Evolutionary conservation across 1,139 yeast genomes (phyloP).

Genomic region (Saccharomyces hybrid): DNA sequence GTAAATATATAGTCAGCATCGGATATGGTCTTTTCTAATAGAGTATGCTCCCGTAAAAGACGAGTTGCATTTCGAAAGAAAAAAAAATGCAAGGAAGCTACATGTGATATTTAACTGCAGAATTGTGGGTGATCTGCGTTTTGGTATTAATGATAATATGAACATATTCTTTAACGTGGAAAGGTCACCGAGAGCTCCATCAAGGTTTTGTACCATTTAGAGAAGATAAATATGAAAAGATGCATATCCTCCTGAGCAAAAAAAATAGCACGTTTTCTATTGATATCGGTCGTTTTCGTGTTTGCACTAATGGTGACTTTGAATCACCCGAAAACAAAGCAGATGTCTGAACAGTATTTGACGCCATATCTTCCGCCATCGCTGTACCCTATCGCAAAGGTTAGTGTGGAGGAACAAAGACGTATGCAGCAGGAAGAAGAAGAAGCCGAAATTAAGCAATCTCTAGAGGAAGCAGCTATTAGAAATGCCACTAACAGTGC

Average conservation of each 20-base stretch:
- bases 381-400: neutral
- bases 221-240: neutral
- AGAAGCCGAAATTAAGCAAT: neutral
- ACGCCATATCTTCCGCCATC: neutral
- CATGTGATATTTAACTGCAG: neutral
- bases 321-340: neutral
- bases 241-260: slow-evolving; percentile 12
- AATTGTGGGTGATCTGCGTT: neutral
- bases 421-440: neutral
- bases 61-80: neutral
- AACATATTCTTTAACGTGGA: too few relatives aligned
- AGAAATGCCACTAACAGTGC: neutral
- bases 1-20: neutral
- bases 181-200: neutral
- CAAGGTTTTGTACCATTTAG: neutral
- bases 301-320: slow-evolving; percentile 1
- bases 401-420: neutral
- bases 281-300: slow-evolving; percentile 7
- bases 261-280: slow-evolving; percentile 10
- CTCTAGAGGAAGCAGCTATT: neutral
- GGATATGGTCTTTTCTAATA: neutral
- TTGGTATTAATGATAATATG: neutral
- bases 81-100: neutral
- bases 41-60: neutral
- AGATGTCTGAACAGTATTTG: neutral